A percentile compares a stretch with the other conserved stretches of the same genome.
These are phyloP conservation scores for Metschnikowia picachoensis DNA, from an alignment of 805 yeast species.

Conservation along the genomic window DNA sequence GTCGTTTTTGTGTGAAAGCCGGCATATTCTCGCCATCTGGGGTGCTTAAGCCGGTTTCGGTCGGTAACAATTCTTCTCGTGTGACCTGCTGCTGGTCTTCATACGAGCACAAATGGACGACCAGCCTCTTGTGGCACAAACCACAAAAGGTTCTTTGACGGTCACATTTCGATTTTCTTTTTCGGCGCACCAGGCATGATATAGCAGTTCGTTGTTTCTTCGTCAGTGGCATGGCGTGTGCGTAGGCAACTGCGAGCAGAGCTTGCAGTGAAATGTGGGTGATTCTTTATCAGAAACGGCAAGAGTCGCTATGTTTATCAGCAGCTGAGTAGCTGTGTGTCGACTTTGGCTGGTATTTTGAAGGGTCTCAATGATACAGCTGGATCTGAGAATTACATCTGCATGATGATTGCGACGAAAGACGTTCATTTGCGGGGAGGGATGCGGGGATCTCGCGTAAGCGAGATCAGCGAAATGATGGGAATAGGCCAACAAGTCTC, in stretches of 20 bases:
- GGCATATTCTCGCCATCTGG: too few relatives aligned
- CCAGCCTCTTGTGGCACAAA: constrained; percentile 38
- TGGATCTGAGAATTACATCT: too few relatives aligned
- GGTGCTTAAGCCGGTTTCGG: too few relatives aligned
- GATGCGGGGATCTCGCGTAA: constrained; percentile 2
- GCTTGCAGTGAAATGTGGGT: too few relatives aligned
- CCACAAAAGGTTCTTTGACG: constrained; percentile 42
- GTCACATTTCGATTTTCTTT: constrained; percentile 42
- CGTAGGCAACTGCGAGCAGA: not conserved
- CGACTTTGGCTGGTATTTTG: too few relatives aligned
- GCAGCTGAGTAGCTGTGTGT: too few relatives aligned
- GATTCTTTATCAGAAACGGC: too few relatives aligned
- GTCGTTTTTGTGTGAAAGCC: too few relatives aligned
- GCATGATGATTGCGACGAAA: too few relatives aligned
- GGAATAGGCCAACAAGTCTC: not conserved
- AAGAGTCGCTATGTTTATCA: too few relatives aligned
- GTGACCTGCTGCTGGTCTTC: constrained; percentile 20
- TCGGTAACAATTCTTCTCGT: not conserved
- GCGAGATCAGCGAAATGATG: not conserved
- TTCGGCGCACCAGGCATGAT: constrained; percentile 43
- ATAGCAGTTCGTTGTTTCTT: constrained; percentile 41
- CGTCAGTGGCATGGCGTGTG: constrained; percentile 11
- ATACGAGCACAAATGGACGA: constrained; percentile 40
- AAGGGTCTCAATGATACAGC: too few relatives aligned
- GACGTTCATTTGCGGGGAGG: not conserved